A percentile compares a stretch with the other conserved stretches of the same genome.
phyloP scores from a whole-genome alignment of 805 yeast genomes.

The Candida oleophila region DNA sequence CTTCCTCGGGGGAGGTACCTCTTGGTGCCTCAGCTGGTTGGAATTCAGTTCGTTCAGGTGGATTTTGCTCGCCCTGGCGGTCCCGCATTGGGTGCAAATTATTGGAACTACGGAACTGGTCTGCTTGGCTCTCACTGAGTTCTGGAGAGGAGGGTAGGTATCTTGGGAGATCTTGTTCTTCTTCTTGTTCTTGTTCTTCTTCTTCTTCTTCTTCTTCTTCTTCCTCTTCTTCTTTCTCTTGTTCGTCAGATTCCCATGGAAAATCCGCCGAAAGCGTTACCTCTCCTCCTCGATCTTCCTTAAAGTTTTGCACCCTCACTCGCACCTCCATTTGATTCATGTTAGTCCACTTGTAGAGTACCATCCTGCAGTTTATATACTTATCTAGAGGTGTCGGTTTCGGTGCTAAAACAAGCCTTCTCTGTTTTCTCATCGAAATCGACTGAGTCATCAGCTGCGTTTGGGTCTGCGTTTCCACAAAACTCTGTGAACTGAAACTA shows the following conservation, averaged over 20 bases:
- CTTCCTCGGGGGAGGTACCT: too few relatives aligned
- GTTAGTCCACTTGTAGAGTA: conserved; percentile 2
- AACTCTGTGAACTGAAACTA: not conserved
- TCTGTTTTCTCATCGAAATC: not conserved
- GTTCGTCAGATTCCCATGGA: not conserved
- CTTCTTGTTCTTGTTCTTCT: not conserved
- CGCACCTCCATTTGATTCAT: not conserved
- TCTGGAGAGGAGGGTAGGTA: conserved; percentile 17
- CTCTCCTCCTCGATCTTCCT: conserved; percentile 2
- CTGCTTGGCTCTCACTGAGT: conserved; percentile 10
- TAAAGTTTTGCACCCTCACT: conserved; percentile 1
- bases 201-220: not conserved
- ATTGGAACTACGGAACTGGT: not conserved
- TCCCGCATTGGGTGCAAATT: not conserved
- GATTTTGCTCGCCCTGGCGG: not conserved
- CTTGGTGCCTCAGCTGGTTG: too few relatives aligned
- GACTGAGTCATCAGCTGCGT: conserved; percentile 1
- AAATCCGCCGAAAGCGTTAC: not conserved
- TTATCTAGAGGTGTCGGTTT: not conserved
- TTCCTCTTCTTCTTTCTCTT: not conserved
- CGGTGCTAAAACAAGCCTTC: conserved; percentile 1
- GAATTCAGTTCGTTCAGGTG: too few relatives aligned
- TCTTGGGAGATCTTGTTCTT: not conserved
- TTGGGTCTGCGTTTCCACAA: not conserved
- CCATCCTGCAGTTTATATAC: conserved; percentile 3